Conservation (phyloP, 495 filamentous ascomycete species). For the Hyaloscypha finlandica region DNA sequence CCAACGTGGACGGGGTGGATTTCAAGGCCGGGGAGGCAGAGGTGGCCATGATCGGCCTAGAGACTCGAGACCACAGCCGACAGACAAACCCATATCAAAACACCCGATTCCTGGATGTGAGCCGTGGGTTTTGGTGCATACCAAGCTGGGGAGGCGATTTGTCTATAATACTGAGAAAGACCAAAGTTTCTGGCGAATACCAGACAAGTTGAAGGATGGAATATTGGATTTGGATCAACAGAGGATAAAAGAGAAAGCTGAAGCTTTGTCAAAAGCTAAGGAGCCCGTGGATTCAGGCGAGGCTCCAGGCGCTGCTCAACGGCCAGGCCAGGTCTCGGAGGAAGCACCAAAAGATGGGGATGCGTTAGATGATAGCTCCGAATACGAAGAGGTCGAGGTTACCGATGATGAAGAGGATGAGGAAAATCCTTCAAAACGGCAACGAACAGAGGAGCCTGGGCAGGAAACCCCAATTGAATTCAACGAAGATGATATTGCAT, state of each 20-base stretch:
- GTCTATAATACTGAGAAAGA: slow-evolving; percentile 82
- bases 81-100: slow-evolving; percentile 81
- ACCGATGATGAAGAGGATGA: slow-evolving; percentile 59
- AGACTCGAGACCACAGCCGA: slow-evolving; percentile 51
- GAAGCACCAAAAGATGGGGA: slow-evolving; percentile 21
- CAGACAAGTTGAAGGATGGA: slow-evolving; percentile 76
- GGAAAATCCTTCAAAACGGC: slow-evolving; percentile 61
- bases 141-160: slow-evolving; percentile 84
- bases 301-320: slow-evolving; percentile 16
- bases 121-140: slow-evolving; percentile 93
- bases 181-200: slow-evolving; percentile 91
- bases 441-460: slow-evolving; percentile 58
- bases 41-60: slow-evolving; percentile 27
- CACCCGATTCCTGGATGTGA: slow-evolving; percentile 75
- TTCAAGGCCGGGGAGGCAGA: slow-evolving; percentile 40
- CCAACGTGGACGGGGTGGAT: slow-evolving; percentile 35
- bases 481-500: slow-evolving; percentile 92
- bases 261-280: slow-evolving; percentile 30
- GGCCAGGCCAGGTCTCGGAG: slow-evolving; percentile 8
- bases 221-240: slow-evolving; percentile 71
- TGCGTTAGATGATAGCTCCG: slow-evolving; percentile 55
- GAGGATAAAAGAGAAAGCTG: slow-evolving; percentile 53
- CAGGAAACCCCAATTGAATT: slow-evolving; percentile 75
- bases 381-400: slow-evolving; percentile 90
- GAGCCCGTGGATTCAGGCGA: slow-evolving; percentile 20